Evolutionary conservation across 176 grass and related monocot species (phyloP).

Genomic region (Paspalum notatum): DNA sequence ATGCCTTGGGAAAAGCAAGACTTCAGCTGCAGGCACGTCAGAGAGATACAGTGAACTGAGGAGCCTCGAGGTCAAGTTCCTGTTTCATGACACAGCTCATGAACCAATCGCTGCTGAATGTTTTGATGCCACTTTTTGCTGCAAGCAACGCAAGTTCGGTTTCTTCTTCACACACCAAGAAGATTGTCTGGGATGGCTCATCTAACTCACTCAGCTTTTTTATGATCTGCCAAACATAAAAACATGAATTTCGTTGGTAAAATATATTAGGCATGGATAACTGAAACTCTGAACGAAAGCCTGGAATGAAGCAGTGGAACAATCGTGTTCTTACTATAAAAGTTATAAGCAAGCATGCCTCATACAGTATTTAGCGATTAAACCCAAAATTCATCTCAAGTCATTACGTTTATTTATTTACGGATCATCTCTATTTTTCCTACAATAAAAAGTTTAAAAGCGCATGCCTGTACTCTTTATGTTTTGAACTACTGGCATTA

Average conservation of each 20-base stretch:
- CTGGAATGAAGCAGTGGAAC: neutral
- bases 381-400: neutral
- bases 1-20: neutral
- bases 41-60: conserved; percentile 76
- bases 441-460: conserved; percentile 10
- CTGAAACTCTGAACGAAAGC: neutral
- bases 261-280: neutral
- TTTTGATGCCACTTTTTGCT: conserved; percentile 61
- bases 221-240: conserved; percentile 55
- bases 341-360: conserved; percentile 5
- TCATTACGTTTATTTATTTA: conserved; percentile 16
- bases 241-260: neutral
- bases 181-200: conserved; percentile 60
- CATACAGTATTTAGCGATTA: neutral
- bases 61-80: conserved; percentile 74
- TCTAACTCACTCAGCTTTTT: conserved; percentile 40
- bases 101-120: conserved; percentile 85
- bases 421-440: neutral
- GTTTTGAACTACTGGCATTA: neutral
- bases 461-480: conserved; percentile 4
- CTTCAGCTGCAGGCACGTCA: conserved; percentile 31
- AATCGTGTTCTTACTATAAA: neutral
- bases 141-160: conserved; percentile 56
- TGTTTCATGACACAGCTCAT: conserved; percentile 93
- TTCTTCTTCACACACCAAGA: conserved; percentile 80